Evolutionary conservation across 345 rosid species (phyloP).

Genomic region (Gossypium longicalyx): DNA sequence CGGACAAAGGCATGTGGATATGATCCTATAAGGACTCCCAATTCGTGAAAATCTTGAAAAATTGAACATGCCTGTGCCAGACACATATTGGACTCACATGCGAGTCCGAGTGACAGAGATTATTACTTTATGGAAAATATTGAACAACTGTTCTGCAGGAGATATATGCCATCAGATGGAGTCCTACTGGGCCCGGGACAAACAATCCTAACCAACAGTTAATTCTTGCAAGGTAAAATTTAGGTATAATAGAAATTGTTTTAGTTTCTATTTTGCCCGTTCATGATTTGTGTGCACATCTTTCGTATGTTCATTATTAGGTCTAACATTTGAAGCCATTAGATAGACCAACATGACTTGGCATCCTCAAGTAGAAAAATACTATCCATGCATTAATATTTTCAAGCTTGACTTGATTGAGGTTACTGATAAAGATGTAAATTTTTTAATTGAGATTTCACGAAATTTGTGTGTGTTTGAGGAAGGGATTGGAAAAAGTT

Average conservation of each 20-base stretch:
- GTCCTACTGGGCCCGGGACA: slow-evolving; percentile 93
- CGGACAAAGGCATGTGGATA: neutral
- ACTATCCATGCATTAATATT: neutral
- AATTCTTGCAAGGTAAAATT: slow-evolving; percentile 71
- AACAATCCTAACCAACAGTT: slow-evolving; percentile 88
- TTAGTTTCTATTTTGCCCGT: neutral
- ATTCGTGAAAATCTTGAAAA: neutral
- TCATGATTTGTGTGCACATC: neutral
- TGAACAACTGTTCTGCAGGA: slow-evolving; percentile 43
- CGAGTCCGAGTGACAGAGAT: neutral
- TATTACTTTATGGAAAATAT: neutral
- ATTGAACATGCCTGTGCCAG: neutral
- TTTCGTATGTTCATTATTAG: neutral
- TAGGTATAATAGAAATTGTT: neutral
- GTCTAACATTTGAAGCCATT: neutral
- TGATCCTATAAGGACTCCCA: neutral
- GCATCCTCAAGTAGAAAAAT: neutral
- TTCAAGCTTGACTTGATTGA: neutral
- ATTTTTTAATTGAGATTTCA: neutral
- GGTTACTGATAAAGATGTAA: neutral
- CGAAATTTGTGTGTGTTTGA: neutral
- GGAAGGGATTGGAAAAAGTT: neutral
- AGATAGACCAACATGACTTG: neutral
- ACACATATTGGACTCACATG: neutral
- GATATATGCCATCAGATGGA: slow-evolving; percentile 94